A percentile compares a stretch with the other conserved stretches of the same genome.
Evolutionary conservation across 495 filamentous ascomycete genomes (phyloP).

Genomic region (Penicillium roqueforti): DNA sequence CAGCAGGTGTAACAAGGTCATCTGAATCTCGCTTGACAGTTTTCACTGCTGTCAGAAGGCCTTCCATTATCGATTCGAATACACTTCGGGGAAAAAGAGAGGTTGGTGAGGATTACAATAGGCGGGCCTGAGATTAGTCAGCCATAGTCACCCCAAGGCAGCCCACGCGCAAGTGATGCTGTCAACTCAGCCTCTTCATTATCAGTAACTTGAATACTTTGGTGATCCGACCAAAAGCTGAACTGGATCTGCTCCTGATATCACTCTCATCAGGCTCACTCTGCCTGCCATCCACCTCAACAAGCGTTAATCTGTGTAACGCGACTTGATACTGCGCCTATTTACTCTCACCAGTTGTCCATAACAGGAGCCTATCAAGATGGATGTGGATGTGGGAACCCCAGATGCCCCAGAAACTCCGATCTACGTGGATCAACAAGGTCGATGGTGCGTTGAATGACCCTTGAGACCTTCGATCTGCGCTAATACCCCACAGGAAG

Average conservation of each 20-base stretch:
- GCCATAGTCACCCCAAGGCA: conserved; percentile 7
- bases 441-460: conserved; percentile 11
- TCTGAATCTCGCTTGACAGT: conserved; percentile 29
- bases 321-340: conserved; percentile 6
- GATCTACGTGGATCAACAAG: conserved; percentile 21
- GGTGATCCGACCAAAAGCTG: not conserved
- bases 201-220: conserved; percentile 1
- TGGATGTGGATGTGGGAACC: conserved; percentile 10
- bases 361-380: not conserved
- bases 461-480: not conserved
- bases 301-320: not conserved
- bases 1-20: conserved; percentile 16
- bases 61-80: conserved; percentile 34
- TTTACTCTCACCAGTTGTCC: not conserved
- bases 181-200: conserved; percentile 16
- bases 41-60: conserved; percentile 40
- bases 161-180: conserved; percentile 13
- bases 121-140: conserved; percentile 33
- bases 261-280: not conserved
- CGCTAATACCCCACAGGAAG: conserved; percentile 52
- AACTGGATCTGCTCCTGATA: not conserved
- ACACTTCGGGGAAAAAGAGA: conserved; percentile 1
- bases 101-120: conserved; percentile 25
- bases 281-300: not conserved
- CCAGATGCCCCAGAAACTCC: conserved; percentile 8